These are phyloP conservation scores for Alternaria triticina DNA, from an alignment of 2,329 filamentous ascomycete genomes.

Conservation along the genomic window DNA sequence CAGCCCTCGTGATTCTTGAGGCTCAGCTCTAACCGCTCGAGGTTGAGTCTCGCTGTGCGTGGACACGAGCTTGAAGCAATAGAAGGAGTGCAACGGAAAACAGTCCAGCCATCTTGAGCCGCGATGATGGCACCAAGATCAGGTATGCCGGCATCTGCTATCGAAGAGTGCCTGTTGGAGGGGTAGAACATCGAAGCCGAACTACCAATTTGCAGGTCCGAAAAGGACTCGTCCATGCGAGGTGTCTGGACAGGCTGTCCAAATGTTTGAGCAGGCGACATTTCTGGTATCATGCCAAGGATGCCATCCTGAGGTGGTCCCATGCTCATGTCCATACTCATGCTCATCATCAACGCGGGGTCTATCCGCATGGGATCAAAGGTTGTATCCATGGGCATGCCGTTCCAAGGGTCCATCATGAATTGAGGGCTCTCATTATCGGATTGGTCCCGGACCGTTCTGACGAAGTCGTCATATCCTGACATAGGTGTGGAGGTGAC, in stretches of 20 bases:
- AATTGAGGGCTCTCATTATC: constrained; percentile 55
- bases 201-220: constrained; percentile 54
- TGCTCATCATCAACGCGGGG: constrained; percentile 53
- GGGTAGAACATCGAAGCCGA: constrained; percentile 51
- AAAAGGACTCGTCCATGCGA: constrained; percentile 55
- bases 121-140: constrained; percentile 58
- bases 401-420: constrained; percentile 56
- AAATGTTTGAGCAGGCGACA: constrained; percentile 46
- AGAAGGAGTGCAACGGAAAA: constrained; percentile 59
- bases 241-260: constrained; percentile 53
- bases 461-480: constrained; percentile 55
- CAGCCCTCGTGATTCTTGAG: constrained; percentile 59
- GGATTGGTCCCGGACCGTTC: constrained; percentile 48
- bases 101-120: constrained; percentile 60
- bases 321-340: constrained; percentile 55
- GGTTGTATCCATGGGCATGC: constrained; percentile 53
- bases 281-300: constrained; percentile 55
- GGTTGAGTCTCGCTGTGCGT: constrained; percentile 57
- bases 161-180: constrained; percentile 50
- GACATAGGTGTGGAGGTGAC: constrained; percentile 54
- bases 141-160: constrained; percentile 43
- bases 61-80: constrained; percentile 58
- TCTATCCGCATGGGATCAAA: constrained; percentile 55
- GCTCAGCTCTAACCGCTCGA: constrained; percentile 59
- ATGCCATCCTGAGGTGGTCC: constrained; percentile 49